These are phyloP conservation scores for Phanerochaete carnosa DNA, from an alignment of 768 basidiomycete species.

Conservation along the genomic window DNA sequence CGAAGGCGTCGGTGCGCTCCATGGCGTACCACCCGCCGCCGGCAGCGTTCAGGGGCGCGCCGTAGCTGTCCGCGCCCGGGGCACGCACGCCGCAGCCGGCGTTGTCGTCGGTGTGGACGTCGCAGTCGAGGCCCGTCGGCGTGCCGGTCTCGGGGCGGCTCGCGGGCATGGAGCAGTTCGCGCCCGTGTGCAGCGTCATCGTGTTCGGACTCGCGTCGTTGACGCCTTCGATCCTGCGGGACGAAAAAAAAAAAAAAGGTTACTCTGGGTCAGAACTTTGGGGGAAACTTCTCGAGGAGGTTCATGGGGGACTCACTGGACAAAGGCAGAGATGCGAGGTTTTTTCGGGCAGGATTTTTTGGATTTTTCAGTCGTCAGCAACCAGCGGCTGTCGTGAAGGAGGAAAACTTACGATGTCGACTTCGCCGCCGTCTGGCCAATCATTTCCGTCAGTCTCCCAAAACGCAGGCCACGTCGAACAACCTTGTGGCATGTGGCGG, in stretches of 20 bases:
- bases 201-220: constrained; percentile 20
- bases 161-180: constrained; percentile 21
- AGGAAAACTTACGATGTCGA: constrained; percentile 32
- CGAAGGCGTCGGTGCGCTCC: constrained; percentile 51
- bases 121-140: constrained; percentile 43
- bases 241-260: too few relatives aligned
- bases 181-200: constrained; percentile 24
- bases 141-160: constrained; percentile 23
- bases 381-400: not conserved
- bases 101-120: constrained; percentile 45
- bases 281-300: too few relatives aligned
- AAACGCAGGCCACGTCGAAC: constrained; percentile 48
- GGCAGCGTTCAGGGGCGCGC: constrained; percentile 51
- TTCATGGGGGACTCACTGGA: not conserved
- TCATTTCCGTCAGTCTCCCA: constrained; percentile 45
- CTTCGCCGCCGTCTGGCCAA: constrained; percentile 47
- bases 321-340: not conserved
- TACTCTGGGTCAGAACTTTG: too few relatives aligned
- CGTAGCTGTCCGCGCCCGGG: constrained; percentile 43
- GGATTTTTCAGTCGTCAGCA: not conserved
- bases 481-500: constrained; percentile 57
- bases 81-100: constrained; percentile 53
- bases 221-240: constrained; percentile 25
- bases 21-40: constrained; percentile 69
- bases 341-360: too few relatives aligned